Evolutionary conservation across 768 basidiomycete genomes (phyloP), one percentile per base, ranked within the genome.

Genomic region (Mycena polygramma): DNA sequence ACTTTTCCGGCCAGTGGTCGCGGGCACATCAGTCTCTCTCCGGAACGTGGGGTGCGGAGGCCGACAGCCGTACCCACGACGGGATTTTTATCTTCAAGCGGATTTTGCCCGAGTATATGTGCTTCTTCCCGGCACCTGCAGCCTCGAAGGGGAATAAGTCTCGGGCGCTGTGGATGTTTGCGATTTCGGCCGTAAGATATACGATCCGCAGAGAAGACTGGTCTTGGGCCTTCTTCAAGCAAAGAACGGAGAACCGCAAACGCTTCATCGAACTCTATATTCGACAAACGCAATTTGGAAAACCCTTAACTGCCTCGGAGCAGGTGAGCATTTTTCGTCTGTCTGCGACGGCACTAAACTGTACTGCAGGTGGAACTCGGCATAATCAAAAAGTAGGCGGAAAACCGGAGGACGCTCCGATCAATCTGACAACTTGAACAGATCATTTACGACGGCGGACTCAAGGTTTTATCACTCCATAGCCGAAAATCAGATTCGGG

Each of bases 91-190:
- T 79, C 8, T 76, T 77, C 68, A 79, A 78, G 66, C 73, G 77
- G 7, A 68, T 77, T 14, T 54, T 76, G 13, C 75, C 79, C 0
- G 76, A 79, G 19, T 43, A 74, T 22, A 70, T 81, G 59, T 68
- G 75, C 36, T 77, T 75, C 57, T 77, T 77, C 59, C 81, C 81
- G 2, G 60, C 78, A 1, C 77, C 77, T 19, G 45, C 59, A 2
- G 76, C 70, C 17, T 68, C 80, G 51, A 57, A 70, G n/a, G 61
- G 24, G 20, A 78, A 79, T 66, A 76, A 71, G 54, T 43, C 77
- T 22, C 69, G 74, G 4, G 76, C 80, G 0, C 66, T 80, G 10
- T 84, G 82, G 82, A 73, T 62, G 7, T 83, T 78, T 57, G 83
- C 82, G 1, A 64, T 77, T 17, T 61, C 69, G 0, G 76, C 79